These are phyloP conservation scores for Russula foetens DNA, from an alignment of 768 basidiomycete species.

Conservation along the genomic window DNA sequence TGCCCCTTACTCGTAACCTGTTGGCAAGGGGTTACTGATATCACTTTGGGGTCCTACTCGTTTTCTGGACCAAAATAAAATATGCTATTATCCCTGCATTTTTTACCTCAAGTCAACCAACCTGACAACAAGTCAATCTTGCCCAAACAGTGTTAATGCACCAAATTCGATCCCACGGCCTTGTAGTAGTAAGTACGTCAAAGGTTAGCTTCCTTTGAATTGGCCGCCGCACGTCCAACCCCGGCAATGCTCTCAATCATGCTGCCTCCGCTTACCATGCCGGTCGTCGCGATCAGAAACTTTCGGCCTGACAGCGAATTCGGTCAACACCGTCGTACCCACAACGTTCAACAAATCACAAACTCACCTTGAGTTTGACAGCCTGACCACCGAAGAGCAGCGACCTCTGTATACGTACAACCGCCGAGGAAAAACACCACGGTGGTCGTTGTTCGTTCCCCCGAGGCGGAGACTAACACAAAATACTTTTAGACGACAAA, in stretches of 20 bases:
- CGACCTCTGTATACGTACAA: conserved; percentile 95
- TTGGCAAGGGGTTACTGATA: not conserved
- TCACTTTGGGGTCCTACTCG: not conserved
- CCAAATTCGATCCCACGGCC: not conserved
- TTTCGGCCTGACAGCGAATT: conserved; percentile 52
- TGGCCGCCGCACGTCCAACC: conserved; percentile 28
- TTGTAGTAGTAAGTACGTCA: too few relatives aligned
- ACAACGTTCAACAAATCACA: not conserved
- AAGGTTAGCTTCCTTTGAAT: conserved; percentile 38
- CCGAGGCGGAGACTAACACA: conserved; percentile 22
- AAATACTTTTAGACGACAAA: not conserved
- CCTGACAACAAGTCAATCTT: not conserved
- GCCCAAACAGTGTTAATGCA: not conserved
- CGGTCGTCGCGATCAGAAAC: conserved; percentile 87
- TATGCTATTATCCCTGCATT: not conserved
- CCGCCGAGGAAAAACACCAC: conserved; percentile 96
- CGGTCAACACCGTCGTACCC: not conserved
- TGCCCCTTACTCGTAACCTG: too few relatives aligned
- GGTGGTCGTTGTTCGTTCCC: conserved; percentile 67
- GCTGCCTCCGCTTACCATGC: conserved; percentile 74
- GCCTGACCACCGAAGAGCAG: conserved; percentile 88
- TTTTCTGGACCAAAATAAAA: too few relatives aligned
- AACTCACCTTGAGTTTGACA: conserved; percentile 69
- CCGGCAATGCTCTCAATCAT: conserved; percentile 63
- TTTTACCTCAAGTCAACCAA: not conserved